Base-by-base conservation (phyloP, 1,284 basidiomycete genomes). In the Neonothopanus nambi region DNA sequence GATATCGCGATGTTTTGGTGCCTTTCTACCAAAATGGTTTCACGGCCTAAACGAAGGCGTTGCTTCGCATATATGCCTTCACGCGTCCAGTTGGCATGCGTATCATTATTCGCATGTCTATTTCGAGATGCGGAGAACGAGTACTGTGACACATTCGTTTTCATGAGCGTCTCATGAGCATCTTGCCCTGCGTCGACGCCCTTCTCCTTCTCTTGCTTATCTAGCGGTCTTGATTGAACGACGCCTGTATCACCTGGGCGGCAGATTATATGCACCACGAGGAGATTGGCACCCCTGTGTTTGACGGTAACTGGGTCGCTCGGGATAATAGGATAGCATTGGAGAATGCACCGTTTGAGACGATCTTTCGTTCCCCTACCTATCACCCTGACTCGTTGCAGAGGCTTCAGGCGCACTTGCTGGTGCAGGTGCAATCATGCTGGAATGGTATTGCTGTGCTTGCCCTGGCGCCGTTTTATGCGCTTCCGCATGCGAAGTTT, bases 91-190 rank as follows among this genome's bases (percentile, higher is more conserved):
- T 95, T 55, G 95, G 95, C 21, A 79, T 97, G 70, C 85, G 94
- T 44, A 84, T 98, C 57, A 89, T 87, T 61, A 97, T 98, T 65
- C 85, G 93, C 52, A 93, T 93, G 1, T 92, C 88, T 12, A 89
- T 88, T 95, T 40, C 81, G 95, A 44, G 94, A 96, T 67, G 77
- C 87, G 35, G 87, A 93, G n/a, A n/a, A n/a, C n/a, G n/a, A n/a
- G n/a, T n/a, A n/a, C n/a, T n/a, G n/a, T n/a, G n/a, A n/a, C n/a
- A 84, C 89, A 38, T 91, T 98, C 72, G 78, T 97, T 55, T 98
- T 98, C 79, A 97, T 98, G 94, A 97, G 95, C 80, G 95, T 97
- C n/a, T n/a, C n/a, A n/a, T n/a, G n/a, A n/a, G n/a, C 71, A 89
- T 98, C 67, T 76, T 98, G 30, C 95, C 95, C 13, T 98, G 95